Evolutionary conservation across 371 early-diverging fungal species (phyloP), one percentile per base, ranked within the genome.

Genomic region (Lichtheimia ramosa): DNA sequence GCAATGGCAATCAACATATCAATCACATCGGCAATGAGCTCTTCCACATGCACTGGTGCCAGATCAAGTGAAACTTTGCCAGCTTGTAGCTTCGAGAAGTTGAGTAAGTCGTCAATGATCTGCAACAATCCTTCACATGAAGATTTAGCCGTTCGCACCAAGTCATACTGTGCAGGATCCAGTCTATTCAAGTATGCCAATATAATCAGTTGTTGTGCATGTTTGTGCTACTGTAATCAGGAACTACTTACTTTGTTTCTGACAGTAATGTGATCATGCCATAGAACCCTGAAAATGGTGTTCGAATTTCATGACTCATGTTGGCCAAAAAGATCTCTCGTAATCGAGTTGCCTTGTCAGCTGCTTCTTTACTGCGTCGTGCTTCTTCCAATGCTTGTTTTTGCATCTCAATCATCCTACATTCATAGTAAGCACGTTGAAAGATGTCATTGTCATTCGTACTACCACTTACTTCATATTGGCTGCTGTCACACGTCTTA

Each of bases 261-360:
- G 79, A 66, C 24, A 84, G 61, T 12, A 84, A 55, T 15, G 84
- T 81, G 7, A 84, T 74, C 83, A 83, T 84, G 40, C 84, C 83
- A 40, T 83, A 69, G 49, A 84, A 83, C 0, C 84, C 84, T 18
- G 84, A 84, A 53, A 84, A 84, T 0, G 84, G 84, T 5, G 82
- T 83, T 48, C 79, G 71, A 21, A 78, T 74, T 54, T 78, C 79
- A 62, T 78, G 79, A 59, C 81, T 79, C 84, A 84, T 84, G 48
- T 84, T 84, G 7, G 84, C 84, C 59, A 84, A 64, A 48, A 84
- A 84, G 51, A 81, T 84, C 48, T 82, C 79, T 40, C 75, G 61
- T 24, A 78, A 48, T 13, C 71, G 66, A 5, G 75, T 78, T 3
- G 79, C 79, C 5, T 68, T 61, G 0, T 68, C 68, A 15, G 79